Conservation (phyloP, 2,329 filamentous ascomycete genomes). For the Penicillium sp. region DNA sequence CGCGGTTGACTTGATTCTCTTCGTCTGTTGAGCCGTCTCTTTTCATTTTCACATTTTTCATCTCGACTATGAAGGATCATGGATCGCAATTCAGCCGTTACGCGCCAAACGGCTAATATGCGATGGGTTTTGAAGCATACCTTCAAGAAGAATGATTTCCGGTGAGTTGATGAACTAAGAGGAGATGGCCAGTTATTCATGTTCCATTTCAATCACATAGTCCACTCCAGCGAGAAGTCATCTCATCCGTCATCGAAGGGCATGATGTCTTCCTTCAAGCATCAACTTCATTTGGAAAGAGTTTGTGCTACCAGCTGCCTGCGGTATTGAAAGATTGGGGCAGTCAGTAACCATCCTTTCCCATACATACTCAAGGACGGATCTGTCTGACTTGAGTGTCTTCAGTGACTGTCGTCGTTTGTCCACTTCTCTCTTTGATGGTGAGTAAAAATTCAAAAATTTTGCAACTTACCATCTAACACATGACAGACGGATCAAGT, state of each 20-base stretch:
- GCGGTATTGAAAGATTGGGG: constrained; percentile 77
- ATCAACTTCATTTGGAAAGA: constrained; percentile 74
- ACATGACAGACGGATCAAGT: constrained; percentile 79
- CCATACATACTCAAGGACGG: background rate
- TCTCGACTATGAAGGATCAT: constrained; percentile 29
- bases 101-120: constrained; percentile 54
- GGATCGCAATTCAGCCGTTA: constrained; percentile 25
- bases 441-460: constrained; percentile 45
- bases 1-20: background rate
- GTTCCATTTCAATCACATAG: constrained; percentile 43
- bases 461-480: background rate
- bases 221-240: constrained; percentile 83
- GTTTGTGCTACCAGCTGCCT: constrained; percentile 87
- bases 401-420: constrained; percentile 83
- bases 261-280: constrained; percentile 94
- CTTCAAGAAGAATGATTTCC: constrained; percentile 71
- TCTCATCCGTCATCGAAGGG: constrained; percentile 73
- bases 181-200: background rate
- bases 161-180: constrained; percentile 47
- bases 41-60: background rate
- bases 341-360: constrained; percentile 55
- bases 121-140: constrained; percentile 72
- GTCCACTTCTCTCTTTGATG: constrained; percentile 86
- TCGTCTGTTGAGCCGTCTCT: background rate
- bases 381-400: constrained; percentile 12